These are phyloP conservation scores for Cryphonectria parasitica DNA, from an alignment of 2,329 filamentous ascomycete species.

Conservation along the genomic window DNA sequence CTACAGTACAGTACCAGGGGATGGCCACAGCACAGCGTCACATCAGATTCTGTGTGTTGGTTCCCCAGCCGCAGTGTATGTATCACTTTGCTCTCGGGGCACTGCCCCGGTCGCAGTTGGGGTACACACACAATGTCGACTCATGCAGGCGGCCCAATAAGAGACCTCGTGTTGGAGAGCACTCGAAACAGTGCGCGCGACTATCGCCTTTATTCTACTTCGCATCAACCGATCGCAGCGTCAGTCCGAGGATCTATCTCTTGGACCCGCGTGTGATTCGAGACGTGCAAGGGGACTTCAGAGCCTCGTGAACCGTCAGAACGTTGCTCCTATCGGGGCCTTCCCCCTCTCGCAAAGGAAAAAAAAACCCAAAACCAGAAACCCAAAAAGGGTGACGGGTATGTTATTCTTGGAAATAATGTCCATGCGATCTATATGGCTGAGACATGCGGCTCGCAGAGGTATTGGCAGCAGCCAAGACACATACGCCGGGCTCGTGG, in stretches of 20 bases:
- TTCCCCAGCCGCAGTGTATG: not conserved
- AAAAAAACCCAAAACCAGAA: too few relatives aligned
- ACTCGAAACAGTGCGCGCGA: constrained; percentile 4
- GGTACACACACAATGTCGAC: not conserved
- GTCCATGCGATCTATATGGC: not conserved
- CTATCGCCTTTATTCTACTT: constrained; percentile 27
- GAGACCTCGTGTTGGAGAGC: constrained; percentile 12
- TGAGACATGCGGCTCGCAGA: not conserved
- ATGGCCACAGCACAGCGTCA: constrained; percentile 6
- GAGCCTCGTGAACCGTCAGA: not conserved
- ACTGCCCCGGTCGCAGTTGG: constrained; percentile 7
- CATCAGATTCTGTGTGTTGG: not conserved
- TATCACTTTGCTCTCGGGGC: not conserved
- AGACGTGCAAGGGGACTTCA: not conserved
- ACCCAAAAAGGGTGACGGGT: not conserved
- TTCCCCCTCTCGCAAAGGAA: not conserved
- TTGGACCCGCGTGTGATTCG: not conserved
- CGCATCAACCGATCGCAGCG: not conserved
- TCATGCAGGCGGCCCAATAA: not conserved
- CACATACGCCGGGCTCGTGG: not conserved
- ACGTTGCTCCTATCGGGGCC: not conserved
- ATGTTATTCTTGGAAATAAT: not conserved
- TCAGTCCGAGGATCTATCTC: not conserved
- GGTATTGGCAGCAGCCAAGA: not conserved
- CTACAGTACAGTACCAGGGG: not conserved